Conservation (phyloP, 2,329 filamentous ascomycete genomes). For the Aspergillus alliaceus region DNA sequence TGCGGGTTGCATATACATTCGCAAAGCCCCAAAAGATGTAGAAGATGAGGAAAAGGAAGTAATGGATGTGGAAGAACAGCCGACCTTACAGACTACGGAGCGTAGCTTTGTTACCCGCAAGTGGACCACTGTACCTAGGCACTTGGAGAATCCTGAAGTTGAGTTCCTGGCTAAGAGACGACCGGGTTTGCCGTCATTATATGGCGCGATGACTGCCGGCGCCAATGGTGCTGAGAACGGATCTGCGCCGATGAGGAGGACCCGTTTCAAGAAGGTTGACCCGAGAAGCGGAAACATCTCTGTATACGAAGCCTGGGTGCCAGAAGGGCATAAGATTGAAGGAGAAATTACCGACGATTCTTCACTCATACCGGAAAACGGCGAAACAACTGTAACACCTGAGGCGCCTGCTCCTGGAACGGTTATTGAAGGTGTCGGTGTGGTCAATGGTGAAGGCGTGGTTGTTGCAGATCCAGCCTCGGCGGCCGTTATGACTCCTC, state of each 20-base stretch:
- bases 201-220: conserved; percentile 33
- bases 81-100: conserved; percentile 31
- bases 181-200: conserved; percentile 57
- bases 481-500: conserved; percentile 48
- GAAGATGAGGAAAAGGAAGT: conserved; percentile 39
- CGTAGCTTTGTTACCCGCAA: conserved; percentile 58
- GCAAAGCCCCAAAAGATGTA: conserved; percentile 52
- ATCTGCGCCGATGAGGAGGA: conserved; percentile 66
- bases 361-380: conserved; percentile 46
- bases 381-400: conserved; percentile 32
- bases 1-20: conserved; percentile 74
- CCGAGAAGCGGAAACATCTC: conserved; percentile 75
- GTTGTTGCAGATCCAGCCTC: conserved; percentile 53
- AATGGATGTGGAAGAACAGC: conserved; percentile 36
- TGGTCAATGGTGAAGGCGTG: conserved; percentile 62
- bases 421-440: conserved; percentile 59
- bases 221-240: conserved; percentile 28
- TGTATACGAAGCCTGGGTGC: conserved; percentile 78
- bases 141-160: conserved; percentile 58
- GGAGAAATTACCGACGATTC: conserved; percentile 71
- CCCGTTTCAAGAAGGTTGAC: conserved; percentile 76
- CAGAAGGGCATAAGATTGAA: conserved; percentile 75
- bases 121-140: conserved; percentile 58
- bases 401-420: conserved; percentile 55
- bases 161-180: conserved; percentile 64